Evolutionary conservation across 169 alveolate genomes (phyloP).

Genomic region (Plasmodium inui): DNA sequence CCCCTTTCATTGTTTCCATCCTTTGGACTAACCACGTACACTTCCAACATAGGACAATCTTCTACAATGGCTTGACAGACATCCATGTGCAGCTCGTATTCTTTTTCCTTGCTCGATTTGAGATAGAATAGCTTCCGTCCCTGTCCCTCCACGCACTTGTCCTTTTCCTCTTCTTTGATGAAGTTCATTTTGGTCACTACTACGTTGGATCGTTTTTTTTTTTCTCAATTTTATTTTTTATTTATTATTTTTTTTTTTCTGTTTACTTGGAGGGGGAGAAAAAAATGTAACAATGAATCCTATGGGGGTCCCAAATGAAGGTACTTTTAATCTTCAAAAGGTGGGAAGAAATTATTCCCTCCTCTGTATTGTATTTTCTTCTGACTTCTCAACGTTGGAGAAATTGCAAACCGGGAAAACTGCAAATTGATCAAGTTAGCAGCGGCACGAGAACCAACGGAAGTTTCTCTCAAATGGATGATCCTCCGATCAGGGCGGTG

Average conservation of each 20-base stretch:
- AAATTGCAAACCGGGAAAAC: not conserved
- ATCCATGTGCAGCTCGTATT: conserved; percentile 48
- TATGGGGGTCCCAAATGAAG: not conserved
- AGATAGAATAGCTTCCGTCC: conserved; percentile 45
- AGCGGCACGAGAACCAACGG: not conserved
- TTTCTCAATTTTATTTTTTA: not conserved
- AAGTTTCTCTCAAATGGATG: not conserved
- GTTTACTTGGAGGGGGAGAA: not conserved
- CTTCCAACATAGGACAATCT: conserved; percentile 22
- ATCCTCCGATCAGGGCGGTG: not conserved
- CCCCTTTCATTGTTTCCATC: not conserved
- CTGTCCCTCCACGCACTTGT: conserved; percentile 8
- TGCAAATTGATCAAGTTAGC: not conserved
- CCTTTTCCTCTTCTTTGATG: conserved; percentile 36
- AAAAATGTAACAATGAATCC: not conserved
- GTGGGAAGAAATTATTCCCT: not conserved
- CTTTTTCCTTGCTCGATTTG: conserved; percentile 24
- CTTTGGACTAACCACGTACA: conserved; percentile 21
- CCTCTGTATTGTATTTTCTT: not conserved
- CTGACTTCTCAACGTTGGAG: not conserved
- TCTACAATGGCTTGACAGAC: conserved; percentile 34
- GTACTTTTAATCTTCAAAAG: not conserved
- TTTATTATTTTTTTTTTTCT: too few relatives aligned
- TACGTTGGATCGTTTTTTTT: not conserved
- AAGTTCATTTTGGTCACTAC: conserved; percentile 16